Evolutionary conservation across 108 stramenopile genomes (phyloP), one percentile per base, ranked within the genome.

Genomic region (Epithemia pelagica): DNA sequence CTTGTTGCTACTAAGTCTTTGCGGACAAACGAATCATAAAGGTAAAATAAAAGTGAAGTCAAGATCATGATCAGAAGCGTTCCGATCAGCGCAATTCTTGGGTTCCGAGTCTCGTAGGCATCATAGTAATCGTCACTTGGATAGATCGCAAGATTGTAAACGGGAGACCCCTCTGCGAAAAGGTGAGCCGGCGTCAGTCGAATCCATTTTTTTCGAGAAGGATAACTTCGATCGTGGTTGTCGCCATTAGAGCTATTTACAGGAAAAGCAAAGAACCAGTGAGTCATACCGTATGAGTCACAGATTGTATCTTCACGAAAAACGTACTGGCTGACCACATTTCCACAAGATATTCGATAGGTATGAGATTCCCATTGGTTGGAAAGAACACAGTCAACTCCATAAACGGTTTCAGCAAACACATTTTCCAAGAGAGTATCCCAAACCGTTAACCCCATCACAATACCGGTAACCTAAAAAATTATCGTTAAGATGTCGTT

Each of bases 11-110:
- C 30, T 54, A 80, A 80, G 64, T 83, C 82, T 32, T 65, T 55
- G 2, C 68, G 73, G 22, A 83, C 79, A 65, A 70, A 83, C 32
- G 37, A 78, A 54, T 83, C 82, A 54, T 83, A 83, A 23, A 79
- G 30, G 32, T 74, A 70, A 61, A 83, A 83, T 25, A 80, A 54
- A 7, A 79, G 20, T 28, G 72, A 65, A 3, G 70, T 73, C 27
- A 83, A 69, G n/a, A 68, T 23, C 27, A 83, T 78, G 52, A 79
- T 68, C 24, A 29, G 51, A 5, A 83, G 61, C 18, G 72, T 61
- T 26, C 52, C 69, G 26, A 80, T 52, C 20, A 75, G 61, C 28
- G 71, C 79, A 53, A 64, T 32, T 0, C 58, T 25, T 32, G 82
- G 70, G 26, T 73, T 74, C 54, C 54, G 68, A 29, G 76, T 69